phyloP scores from a whole-genome alignment of 2,329 filamentous ascomycete species.

The Sordariomycetes sp. region DNA sequence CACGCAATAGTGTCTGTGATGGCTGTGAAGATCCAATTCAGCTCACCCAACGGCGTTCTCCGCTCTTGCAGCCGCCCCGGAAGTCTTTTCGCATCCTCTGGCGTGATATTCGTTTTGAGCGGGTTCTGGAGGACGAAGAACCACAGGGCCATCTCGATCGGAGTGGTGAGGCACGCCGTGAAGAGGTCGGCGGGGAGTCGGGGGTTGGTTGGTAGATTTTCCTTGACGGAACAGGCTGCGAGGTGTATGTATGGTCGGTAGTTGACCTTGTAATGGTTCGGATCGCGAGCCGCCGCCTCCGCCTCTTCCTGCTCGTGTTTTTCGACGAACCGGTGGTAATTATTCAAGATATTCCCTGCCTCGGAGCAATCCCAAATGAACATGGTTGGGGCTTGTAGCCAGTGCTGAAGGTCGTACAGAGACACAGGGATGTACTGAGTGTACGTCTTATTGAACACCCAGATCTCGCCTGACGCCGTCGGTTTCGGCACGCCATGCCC shows the following conservation, averaged over 20 bases:
- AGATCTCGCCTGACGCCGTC: conserved; percentile 90
- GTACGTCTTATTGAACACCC: conserved; percentile 98
- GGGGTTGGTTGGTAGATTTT: conserved; percentile 90
- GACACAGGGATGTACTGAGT: conserved; percentile 98
- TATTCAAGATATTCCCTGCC: conserved; percentile 86
- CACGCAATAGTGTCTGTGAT: conserved; percentile 98
- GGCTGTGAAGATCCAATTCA: conserved; percentile 99
- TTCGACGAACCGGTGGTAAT: conserved; percentile 87
- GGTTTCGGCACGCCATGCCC: conserved; percentile 95
- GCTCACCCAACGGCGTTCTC: conserved; percentile 82
- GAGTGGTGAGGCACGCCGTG: conserved; percentile 88
- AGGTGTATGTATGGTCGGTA: conserved; percentile 69
- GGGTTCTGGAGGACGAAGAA: conserved; percentile 96
- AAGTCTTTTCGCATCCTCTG: conserved; percentile 77
- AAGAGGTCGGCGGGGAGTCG: conserved; percentile 89
- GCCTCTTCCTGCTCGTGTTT: conserved; percentile 87
- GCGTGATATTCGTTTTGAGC: conserved; percentile 50
- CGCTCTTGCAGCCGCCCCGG: conserved; percentile 87
- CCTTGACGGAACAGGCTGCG: conserved; percentile 79
- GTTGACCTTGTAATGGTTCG: conserved; percentile 67
- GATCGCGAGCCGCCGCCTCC: conserved; percentile 63
- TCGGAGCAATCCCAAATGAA: conserved; percentile 98
- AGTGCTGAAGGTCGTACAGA: conserved; percentile 85
- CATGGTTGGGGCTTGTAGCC: conserved; percentile 88
- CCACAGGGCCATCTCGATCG: conserved; percentile 92